These are phyloP conservation scores for Suillus spraguei DNA, from an alignment of 768 basidiomycete species.

Conservation along the genomic window DNA sequence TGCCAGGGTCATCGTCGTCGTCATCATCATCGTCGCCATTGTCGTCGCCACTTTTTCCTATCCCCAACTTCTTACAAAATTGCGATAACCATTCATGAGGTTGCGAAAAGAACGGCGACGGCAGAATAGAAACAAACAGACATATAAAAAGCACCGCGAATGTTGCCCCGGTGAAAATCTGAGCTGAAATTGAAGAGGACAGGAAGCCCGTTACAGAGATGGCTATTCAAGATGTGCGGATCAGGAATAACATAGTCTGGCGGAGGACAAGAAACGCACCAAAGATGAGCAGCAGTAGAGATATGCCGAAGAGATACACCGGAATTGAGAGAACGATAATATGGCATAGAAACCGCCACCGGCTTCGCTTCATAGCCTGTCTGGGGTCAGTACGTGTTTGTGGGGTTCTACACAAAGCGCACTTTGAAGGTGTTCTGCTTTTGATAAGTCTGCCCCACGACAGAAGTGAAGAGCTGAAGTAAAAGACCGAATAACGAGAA, in stretches of 20 bases:
- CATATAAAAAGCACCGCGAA: background rate
- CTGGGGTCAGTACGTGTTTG: background rate
- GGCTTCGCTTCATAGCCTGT: background rate
- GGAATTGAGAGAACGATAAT: conserved; percentile 3
- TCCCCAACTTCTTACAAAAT: background rate
- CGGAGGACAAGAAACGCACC: background rate
- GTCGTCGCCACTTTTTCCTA: no score
- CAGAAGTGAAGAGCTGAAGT: background rate
- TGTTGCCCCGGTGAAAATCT: background rate
- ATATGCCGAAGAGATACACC: background rate
- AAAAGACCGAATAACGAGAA: conserved; percentile 2
- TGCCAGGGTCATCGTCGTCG: background rate
- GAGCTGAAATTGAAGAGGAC: conserved; percentile 3
- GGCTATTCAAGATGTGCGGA: background rate
- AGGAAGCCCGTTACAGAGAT: conserved; percentile 5
- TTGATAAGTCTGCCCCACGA: conserved; percentile 2
- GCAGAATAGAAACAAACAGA: background rate
- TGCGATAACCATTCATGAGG: no score
- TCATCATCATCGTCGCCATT: background rate
- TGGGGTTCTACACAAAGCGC: background rate
- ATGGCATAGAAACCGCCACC: conserved; percentile 3
- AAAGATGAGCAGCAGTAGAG: conserved; percentile 1
- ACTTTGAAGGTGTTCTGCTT: conserved; percentile 1
- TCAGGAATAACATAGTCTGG: background rate
- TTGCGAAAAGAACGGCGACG: background rate